Evolutionary conservation across 345 rosid species (phyloP), one percentile per base, ranked within the genome.

Genomic region (Brassica rapa): DNA sequence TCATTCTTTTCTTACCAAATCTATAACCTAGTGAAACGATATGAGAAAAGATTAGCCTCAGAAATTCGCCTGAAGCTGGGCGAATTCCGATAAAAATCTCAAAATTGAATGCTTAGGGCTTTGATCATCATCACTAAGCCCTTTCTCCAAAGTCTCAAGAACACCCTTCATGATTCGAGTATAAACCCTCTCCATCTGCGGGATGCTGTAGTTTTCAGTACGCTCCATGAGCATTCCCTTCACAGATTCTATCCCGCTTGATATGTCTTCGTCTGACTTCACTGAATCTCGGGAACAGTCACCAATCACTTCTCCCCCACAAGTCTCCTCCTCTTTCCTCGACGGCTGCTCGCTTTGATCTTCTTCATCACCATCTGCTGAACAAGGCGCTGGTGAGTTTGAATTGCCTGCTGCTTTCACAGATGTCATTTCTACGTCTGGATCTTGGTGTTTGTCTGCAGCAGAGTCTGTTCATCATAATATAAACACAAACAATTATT

Each of bases 131-230:
- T 30, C 82, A 49, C 64, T 14, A 60, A 77, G 70, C 76, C 85
- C 89, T 73, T 70, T 64, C 57, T 82, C 88, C 84, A 80, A 85
- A 43, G 81, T 81, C 80, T 85, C 88, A 14, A 91, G 89, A 65
- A 88, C 86, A 16, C 87, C 93, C 75, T 90, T 96, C 88, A 96
- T 85, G 67, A 93, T 79, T 12, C 90, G 86, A 0, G 89, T 82
- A 74, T 96, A 96, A 1, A 91, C 86, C 86, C 92, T 90, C 84
- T 96, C 98, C 30, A 93, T 97, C 85, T 87, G 91, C 6, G 98
- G 97, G 49, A 96, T 87, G 72, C 81, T 85, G 59, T 88, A 87
- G 74, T 82, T 82, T 59, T 86, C 89, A 0, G 90, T 93, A 9
- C 80, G 85, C 69, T 84, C 87, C 82, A 90, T 65, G 14, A 91